phyloP scores from a whole-genome alignment of 2,329 filamentous ascomycete species.

The Fusarium heterosporum region DNA sequence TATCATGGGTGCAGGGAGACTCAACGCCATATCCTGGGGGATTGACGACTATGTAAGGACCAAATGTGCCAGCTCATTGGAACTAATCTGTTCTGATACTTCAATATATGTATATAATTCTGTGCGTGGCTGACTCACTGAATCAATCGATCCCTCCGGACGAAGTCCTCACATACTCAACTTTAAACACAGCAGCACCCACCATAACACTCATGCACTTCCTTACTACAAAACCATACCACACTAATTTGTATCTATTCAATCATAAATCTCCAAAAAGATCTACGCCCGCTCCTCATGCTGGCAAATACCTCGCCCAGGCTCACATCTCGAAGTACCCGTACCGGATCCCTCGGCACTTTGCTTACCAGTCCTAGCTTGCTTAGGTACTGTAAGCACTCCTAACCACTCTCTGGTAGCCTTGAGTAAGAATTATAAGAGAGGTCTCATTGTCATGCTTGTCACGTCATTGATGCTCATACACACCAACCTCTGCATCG shows the following conservation, averaged over 20 bases:
- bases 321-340: not conserved
- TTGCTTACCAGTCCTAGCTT: slow-evolving; percentile 26
- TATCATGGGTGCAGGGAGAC: slow-evolving; percentile 11
- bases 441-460: slow-evolving; percentile 2
- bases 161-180: not conserved
- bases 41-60: not conserved
- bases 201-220: not conserved
- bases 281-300: slow-evolving; percentile 12
- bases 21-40: slow-evolving; percentile 11
- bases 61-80: not conserved
- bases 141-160: not conserved
- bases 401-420: not conserved
- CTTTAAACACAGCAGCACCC: not conserved
- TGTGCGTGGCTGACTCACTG: not conserved
- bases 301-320: slow-evolving; percentile 10
- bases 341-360: slow-evolving; percentile 37
- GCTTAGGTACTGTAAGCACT: not conserved
- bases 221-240: not conserved
- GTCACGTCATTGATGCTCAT: slow-evolving; percentile 28
- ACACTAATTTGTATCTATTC: slow-evolving; percentile 13
- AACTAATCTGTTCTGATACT: not conserved
- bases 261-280: slow-evolving; percentile 4
- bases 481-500: not conserved
- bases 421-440: not conserved
- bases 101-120: not conserved